Evolutionary conservation across 345 rosid genomes (phyloP), one percentile per base, ranked within the genome.

Genomic region (Isatis tinctoria): DNA sequence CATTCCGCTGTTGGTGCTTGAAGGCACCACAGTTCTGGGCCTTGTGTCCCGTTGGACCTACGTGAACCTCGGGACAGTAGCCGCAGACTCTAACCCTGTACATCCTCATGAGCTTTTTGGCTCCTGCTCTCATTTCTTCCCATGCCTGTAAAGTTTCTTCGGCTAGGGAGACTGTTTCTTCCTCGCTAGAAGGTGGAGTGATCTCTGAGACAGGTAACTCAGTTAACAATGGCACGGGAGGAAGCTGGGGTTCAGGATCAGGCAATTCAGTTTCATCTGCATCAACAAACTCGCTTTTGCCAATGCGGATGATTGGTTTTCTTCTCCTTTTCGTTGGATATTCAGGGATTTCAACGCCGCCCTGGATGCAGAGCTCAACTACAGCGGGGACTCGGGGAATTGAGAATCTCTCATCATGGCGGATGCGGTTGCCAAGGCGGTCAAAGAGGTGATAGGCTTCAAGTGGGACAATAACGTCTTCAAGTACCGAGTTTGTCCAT

Each of bases 1-100:
- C 97, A 7, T 94, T 94, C 74, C 96, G 76, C 72, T 94, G 98
- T 47, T 91, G 98, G 79, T 94, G 98, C 85, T 94, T 94, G 82
- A 82, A 85, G 1, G 95, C 96, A 4, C 97, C 98, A 2, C 98
- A 94, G 82, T 91, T 90, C 81, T 90, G 96, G 1, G 97, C 91
- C 81, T 91, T 94, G 83, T 94, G 98, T 37, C 98, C 97, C 0
- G 86, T 81, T 4, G 92, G 81, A 54, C 97, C 97, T 3, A 94
- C 90, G n/a, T 94, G 97, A 37, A 94, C 86, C 78, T 95, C 97
- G 0, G 97, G 99, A 73, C 99, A 95, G 74, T 92, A 95, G 37
- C 99, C 99, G 43, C 99, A 95, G 28, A 92, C 97, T 83, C 97
- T 84, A 44, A 90, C 97, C 0, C 64, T 83, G 81, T 95, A 95